phyloP scores from a whole-genome alignment of 1,284 basidiomycete genomes.

The Ustilago shanxiensis region DNA sequence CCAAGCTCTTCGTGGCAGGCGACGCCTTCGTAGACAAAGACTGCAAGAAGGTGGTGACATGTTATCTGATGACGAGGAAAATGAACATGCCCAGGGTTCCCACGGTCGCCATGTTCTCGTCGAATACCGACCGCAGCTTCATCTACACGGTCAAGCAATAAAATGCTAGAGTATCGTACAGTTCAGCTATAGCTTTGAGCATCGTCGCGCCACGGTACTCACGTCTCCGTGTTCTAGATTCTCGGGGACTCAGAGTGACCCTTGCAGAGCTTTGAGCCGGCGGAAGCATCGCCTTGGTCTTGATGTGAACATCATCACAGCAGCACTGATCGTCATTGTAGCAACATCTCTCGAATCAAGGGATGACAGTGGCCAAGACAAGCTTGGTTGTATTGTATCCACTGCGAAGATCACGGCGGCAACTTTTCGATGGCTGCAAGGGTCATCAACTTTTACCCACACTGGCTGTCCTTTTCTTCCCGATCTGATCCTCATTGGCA shows the following conservation, averaged over 20 bases:
- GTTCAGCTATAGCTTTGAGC: background rate
- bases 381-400: background rate
- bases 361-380: no score
- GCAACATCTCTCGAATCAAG: no score
- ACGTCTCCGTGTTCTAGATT: no score
- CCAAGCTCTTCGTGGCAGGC: background rate
- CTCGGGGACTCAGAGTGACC: background rate
- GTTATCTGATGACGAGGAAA: background rate
- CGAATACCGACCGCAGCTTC: background rate
- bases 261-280: conserved; percentile 8
- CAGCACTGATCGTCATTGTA: background rate
- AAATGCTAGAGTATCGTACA: no score
- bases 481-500: background rate
- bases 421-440: background rate
- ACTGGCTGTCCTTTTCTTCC: background rate
- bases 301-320: background rate
- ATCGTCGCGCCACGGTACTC: background rate
- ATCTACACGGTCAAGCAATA: no score
- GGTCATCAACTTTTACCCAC: conserved; percentile 1
- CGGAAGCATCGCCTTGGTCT: background rate
- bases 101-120: background rate
- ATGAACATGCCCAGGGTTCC: background rate
- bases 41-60: no score
- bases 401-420: background rate
- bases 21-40: no score